Evolutionary conservation across 768 basidiomycete species (phyloP).

Genomic region (Hypholoma sublateritium): DNA sequence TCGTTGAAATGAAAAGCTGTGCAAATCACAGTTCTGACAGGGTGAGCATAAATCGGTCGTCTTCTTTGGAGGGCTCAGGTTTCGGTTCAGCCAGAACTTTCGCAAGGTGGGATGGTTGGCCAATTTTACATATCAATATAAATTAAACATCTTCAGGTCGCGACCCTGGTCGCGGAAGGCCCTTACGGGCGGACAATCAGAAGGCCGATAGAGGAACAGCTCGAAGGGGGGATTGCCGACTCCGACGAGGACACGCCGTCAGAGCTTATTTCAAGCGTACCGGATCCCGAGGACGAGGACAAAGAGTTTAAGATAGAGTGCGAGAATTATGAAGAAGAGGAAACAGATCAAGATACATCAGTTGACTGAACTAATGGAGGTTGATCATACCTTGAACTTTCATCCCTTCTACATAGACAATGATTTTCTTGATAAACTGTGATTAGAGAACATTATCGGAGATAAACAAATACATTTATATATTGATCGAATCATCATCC

Average conservation of each 20-base stretch:
- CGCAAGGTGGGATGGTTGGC: slow-evolving; percentile 7
- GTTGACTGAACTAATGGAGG: background rate
- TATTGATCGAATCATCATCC: slow-evolving; percentile 9
- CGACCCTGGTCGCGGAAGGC: too few species aligned
- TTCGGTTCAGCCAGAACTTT: slow-evolving; percentile 15
- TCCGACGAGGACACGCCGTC: background rate
- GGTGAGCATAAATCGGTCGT: slow-evolving; percentile 17
- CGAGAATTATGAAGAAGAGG: background rate
- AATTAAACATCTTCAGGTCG: too few species aligned
- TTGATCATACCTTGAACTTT: background rate
- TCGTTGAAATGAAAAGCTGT: too few species aligned
- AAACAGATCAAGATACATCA: background rate
- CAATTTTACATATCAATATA: background rate
- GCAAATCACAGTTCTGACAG: slow-evolving; percentile 1
- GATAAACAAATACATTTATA: slow-evolving; percentile 4
- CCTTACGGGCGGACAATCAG: too few species aligned
- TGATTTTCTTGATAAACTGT: background rate
- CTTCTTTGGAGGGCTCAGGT: slow-evolving; percentile 22
- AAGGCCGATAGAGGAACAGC: too few species aligned
- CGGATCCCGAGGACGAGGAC: slow-evolving; percentile 15
- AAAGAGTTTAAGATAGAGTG: slow-evolving; percentile 12
- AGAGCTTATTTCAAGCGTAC: slow-evolving; percentile 9
- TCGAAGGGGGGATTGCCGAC: too few species aligned
- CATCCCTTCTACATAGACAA: background rate
- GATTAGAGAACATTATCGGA: background rate